Conservation (phyloP, 2,329 filamentous ascomycete genomes). For the Aureobasidium namibiae region DNA sequence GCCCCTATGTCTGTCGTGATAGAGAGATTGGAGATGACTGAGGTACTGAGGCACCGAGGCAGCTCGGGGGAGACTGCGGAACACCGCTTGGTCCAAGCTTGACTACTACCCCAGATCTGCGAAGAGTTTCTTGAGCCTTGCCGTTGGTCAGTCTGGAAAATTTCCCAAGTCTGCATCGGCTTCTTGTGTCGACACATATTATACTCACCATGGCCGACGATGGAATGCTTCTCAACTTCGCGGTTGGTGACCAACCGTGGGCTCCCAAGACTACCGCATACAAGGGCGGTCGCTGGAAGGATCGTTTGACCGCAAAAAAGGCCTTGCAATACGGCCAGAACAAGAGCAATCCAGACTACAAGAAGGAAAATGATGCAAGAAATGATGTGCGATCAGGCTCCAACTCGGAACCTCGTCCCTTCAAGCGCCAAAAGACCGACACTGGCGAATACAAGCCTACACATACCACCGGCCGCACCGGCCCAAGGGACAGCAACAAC, state of each 20-base stretch:
- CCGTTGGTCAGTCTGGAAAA: neutral
- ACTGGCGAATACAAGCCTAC: conserved; percentile 5
- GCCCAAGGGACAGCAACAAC: neutral
- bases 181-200: neutral
- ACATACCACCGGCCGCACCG: conserved; percentile 4
- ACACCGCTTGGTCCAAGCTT: neutral
- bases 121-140: neutral
- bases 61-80: neutral
- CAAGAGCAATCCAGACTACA: conserved; percentile 20
- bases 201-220: conserved; percentile 73
- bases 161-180: neutral
- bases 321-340: conserved; percentile 47
- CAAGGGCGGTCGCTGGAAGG: conserved; percentile 89
- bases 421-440: conserved; percentile 18
- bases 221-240: conserved; percentile 91
- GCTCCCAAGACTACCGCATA: conserved; percentile 56
- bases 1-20: too few species aligned
- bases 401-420: conserved; percentile 3
- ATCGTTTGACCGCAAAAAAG: conserved; percentile 74
- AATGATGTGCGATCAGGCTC: conserved; percentile 3
- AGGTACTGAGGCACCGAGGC: neutral
- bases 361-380: neutral
- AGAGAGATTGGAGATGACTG: neutral
- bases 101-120: neutral
- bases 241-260: conserved; percentile 57